These are phyloP conservation scores for Globisporangium rhizosaccharum DNA, from an alignment of 352 stramenopile genomes.

Conservation along the genomic window DNA sequence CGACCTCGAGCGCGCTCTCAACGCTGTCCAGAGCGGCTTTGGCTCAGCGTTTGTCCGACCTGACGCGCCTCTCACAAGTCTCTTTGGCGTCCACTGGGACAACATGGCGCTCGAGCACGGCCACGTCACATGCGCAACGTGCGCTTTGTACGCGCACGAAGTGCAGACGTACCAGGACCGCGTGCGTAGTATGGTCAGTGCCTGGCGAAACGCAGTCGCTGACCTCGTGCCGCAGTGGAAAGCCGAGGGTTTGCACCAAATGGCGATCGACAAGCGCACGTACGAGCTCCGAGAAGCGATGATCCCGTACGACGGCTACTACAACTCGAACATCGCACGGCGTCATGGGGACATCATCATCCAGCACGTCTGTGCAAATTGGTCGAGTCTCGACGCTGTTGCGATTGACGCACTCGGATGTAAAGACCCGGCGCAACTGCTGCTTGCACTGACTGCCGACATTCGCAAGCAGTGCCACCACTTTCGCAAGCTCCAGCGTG, in stretches of 20 bases:
- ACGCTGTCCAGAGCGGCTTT: constrained; percentile 11
- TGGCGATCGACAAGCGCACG: constrained; percentile 51
- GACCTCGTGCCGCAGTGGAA: constrained; percentile 34
- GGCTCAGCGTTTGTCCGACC: constrained; percentile 10
- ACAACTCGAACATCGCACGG: constrained; percentile 47
- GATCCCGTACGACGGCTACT: constrained; percentile 51
- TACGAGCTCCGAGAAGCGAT: constrained; percentile 57
- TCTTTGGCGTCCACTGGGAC: constrained; percentile 64
- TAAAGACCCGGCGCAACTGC: constrained; percentile 33
- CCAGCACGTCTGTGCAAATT: constrained; percentile 48
- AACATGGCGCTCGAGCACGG: constrained; percentile 37
- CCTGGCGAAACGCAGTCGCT: constrained; percentile 36
- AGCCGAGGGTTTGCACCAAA: constrained; percentile 45
- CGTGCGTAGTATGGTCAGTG: constrained; percentile 33
- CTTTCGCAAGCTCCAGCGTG: constrained; percentile 44
- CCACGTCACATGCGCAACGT: constrained; percentile 30
- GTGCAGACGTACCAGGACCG: constrained; percentile 40
- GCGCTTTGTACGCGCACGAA: constrained; percentile 39
- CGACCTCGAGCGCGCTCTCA: constrained; percentile 1
- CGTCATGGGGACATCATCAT: constrained; percentile 57
- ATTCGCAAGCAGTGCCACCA: constrained; percentile 52
- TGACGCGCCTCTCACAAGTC: constrained; percentile 24
- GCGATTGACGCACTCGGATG: constrained; percentile 44
- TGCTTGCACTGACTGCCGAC: constrained; percentile 39
- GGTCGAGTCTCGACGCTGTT: constrained; percentile 31